These are phyloP conservation scores for Candida tammaniensis DNA, from an alignment of 805 yeast species.

Conservation along the genomic window DNA sequence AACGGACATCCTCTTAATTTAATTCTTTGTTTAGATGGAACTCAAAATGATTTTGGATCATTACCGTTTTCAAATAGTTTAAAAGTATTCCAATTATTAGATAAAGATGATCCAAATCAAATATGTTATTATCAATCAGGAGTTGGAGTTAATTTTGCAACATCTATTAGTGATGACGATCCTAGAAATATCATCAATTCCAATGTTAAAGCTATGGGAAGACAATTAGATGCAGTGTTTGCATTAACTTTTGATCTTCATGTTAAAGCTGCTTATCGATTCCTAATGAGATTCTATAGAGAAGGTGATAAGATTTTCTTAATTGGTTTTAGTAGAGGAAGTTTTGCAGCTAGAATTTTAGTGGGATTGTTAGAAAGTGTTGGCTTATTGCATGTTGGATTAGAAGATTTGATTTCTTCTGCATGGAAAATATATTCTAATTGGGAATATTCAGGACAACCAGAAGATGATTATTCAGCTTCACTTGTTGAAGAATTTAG, in stretches of 20 bases:
- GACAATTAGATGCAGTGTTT: slow-evolving; percentile 41
- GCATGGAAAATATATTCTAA: slow-evolving; percentile 63
- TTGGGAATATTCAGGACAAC: slow-evolving; percentile 64
- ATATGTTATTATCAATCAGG: slow-evolving; percentile 70
- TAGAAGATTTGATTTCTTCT: slow-evolving; percentile 52
- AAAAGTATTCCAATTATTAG: slow-evolving; percentile 50
- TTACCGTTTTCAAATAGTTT: slow-evolving; percentile 54
- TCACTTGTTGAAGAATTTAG: slow-evolving; percentile 53
- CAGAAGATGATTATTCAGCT: slow-evolving; percentile 41
- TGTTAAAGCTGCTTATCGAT: slow-evolving; percentile 55
- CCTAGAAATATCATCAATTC: slow-evolving; percentile 17
- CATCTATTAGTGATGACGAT: slow-evolving; percentile 28
- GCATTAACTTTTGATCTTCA: slow-evolving; percentile 57
- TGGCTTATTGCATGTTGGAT: slow-evolving; percentile 56
- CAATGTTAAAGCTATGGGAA: slow-evolving; percentile 8
- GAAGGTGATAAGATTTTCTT: slow-evolving; percentile 51
- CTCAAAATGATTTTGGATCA: slow-evolving; percentile 56
- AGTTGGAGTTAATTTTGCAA: slow-evolving; percentile 51
- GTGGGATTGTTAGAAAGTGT: slow-evolving; percentile 65
- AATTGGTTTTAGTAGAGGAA: slow-evolving; percentile 65
- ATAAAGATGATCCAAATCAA: slow-evolving; percentile 39
- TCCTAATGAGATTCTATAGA: slow-evolving; percentile 46
- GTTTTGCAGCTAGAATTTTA: slow-evolving; percentile 61
- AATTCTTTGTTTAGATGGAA: slow-evolving; percentile 62
- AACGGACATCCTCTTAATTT: slow-evolving; percentile 1